Percentiles rank a stretch among this genome's conserved stretches.
Evolutionary conservation across 306 rosid species (phyloP).

Genomic region (Luffa acutangula): DNA sequence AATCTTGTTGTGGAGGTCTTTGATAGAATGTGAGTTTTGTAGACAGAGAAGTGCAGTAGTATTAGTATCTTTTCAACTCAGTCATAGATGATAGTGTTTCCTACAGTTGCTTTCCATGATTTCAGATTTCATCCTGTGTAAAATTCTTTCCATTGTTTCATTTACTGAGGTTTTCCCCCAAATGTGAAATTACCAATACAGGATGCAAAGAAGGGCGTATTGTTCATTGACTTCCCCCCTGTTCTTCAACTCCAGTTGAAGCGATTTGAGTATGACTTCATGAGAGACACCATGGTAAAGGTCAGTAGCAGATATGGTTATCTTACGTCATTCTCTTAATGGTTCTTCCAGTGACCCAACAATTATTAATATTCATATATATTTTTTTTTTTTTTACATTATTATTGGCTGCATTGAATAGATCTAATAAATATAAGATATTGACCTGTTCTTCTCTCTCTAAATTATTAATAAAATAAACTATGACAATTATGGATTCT

Average conservation of each 20-base stretch:
- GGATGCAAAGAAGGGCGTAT: conserved; percentile 97
- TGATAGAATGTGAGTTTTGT: neutral
- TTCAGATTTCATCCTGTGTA: neutral
- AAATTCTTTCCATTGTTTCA: neutral
- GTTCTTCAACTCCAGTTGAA: conserved; percentile 98
- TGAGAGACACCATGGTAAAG: conserved; percentile 99
- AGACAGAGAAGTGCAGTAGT: neutral
- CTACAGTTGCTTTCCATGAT: neutral
- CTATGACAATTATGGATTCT: neutral
- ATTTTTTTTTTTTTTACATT: neutral
- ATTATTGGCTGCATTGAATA: neutral
- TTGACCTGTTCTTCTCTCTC: neutral
- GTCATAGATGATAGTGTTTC: neutral
- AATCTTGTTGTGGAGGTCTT: neutral
- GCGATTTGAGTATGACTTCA: conserved; percentile 93
- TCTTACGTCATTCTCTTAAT: neutral
- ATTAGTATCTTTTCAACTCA: neutral
- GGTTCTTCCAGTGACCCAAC: neutral
- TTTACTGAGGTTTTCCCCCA: neutral
- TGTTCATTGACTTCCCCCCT: conserved; percentile 93
- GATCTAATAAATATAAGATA: neutral
- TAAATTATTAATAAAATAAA: neutral
- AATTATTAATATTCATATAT: neutral
- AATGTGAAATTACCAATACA: conserved; percentile 26
- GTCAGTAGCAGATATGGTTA: conserved; percentile 30